Evolutionary conservation across 352 stramenopile species (phyloP), one percentile per base, ranked within the genome.

Genomic region (Phytophthora cactorum): DNA sequence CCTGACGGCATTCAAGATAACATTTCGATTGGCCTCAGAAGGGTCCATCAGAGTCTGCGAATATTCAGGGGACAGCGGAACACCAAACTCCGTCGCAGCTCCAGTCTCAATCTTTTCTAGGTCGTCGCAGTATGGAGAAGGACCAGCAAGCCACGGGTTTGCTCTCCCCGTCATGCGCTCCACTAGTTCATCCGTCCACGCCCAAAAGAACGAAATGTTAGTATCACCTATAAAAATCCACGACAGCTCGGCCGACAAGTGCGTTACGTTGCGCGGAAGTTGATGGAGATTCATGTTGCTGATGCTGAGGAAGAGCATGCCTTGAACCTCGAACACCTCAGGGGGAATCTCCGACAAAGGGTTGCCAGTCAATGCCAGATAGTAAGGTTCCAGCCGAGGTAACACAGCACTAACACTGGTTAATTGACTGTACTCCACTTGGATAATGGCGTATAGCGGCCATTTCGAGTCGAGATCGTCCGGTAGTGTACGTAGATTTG

Each of bases 381-480:
- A 77, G 0, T n/a, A 41, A 1, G 63, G 46, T 22, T 64, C 15
- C 9, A 82, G 32, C 3, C 46, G 51, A 25, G 53, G 4, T 9
- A 82, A 36, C 4, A 59, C 57, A 1, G 29, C 38, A 31, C 69
- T 50, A 2, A 83, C 55, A 3, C 11, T 44, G 2, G 50, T 47
- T 5, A 81, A 34, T 17, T 59, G 8, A 22, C 62, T 66, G 43
- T 70, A 57, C 9, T 83, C 75, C 2, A 78, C n/a, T 27, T 78
- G 56, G 1, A 78, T 54, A 41, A 70, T 51, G 8, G 49, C 29
- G 9, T 47, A 53, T 5, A 25, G 11, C 4, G 66, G 75, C 77
- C 79, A 88, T 34, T 70, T 74, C 12, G 56, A 27, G 46, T 75
- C 56, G 2, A 88, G 36, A 57, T 83, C 51, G 14, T 72, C 62